Conservation (phyloP, 805 yeast genomes). For the Pichia nanzhaoensis region DNA sequence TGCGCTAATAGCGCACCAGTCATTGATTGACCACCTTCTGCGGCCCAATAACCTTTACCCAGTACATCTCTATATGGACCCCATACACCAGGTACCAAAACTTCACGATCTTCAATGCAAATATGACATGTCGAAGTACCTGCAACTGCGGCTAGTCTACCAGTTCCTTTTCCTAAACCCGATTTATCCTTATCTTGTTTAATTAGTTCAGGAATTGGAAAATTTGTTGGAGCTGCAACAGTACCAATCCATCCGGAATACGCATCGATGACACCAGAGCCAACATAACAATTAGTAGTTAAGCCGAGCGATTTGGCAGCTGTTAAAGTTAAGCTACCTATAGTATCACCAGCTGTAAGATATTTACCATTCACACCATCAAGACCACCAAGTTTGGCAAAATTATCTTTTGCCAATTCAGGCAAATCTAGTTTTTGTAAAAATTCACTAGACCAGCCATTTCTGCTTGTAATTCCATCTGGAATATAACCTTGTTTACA, state of each 20-base stretch:
- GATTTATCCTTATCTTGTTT: conserved; percentile 40
- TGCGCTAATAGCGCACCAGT: conserved; percentile 93
- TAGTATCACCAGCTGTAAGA: conserved; percentile 82
- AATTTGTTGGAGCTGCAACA: conserved; percentile 81
- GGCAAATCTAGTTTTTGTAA: conserved; percentile 59
- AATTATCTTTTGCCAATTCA: conserved; percentile 73
- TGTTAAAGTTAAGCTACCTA: conserved; percentile 59
- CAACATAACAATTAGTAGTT: conserved; percentile 73
- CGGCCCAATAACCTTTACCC: conserved; percentile 88
- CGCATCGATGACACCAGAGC: conserved; percentile 95
- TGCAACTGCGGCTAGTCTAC: conserved; percentile 94
- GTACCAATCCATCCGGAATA: conserved; percentile 99
- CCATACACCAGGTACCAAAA: conserved; percentile 96
- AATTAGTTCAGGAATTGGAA: conserved; percentile 43
- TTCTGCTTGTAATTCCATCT: conserved; percentile 81
- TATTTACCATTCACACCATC: conserved; percentile 66
- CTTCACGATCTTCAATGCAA: conserved; percentile 74
- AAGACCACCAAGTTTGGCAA: conserved; percentile 76
- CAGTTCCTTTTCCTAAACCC: conserved; percentile 58
- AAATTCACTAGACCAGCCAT: conserved; percentile 89
- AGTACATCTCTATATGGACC: conserved; percentile 95
- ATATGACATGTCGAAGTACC: conserved; percentile 98
- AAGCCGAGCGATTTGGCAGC: conserved; percentile 84
- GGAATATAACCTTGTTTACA: conserved; percentile 97
- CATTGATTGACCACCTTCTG: conserved; percentile 98